Conservation (phyloP, 2,329 filamentous ascomycete species). For the Clonostachys solani region DNA sequence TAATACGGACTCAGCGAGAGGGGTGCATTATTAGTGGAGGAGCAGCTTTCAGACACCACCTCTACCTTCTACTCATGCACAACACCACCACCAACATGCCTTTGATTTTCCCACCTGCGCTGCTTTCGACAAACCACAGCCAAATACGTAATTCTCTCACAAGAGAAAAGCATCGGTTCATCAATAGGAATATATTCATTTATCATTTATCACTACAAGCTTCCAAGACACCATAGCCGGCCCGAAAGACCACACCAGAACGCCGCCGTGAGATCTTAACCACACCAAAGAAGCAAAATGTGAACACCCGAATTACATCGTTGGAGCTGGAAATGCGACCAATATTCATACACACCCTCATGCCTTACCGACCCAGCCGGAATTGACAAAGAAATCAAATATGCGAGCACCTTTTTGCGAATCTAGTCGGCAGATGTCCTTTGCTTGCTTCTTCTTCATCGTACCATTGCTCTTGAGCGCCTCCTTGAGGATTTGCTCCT, state of each 20-base stretch:
- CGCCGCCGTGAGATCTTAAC: background rate
- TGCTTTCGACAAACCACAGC: too few relatives aligned
- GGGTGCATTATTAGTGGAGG: too few relatives aligned
- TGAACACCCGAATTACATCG: background rate
- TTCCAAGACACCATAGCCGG: background rate
- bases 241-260: background rate
- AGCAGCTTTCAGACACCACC: too few relatives aligned
- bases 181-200: background rate
- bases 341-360: background rate
- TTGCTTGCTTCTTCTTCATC: conserved; percentile 91
- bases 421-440: conserved; percentile 80
- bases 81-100: too few relatives aligned
- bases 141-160: background rate
- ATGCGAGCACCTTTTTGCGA: conserved; percentile 79
- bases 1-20: too few relatives aligned
- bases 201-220: background rate
- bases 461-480: conserved; percentile 83
- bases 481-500: conserved; percentile 87
- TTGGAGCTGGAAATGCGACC: background rate
- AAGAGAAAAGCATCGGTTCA: background rate
- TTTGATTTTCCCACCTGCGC: too few relatives aligned
- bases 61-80: too few relatives aligned
- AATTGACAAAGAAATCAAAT: conserved; percentile 92
- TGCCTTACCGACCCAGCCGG: conserved; percentile 86
- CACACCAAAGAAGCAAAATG: background rate